These are phyloP conservation scores for Podaxis pistillaris DNA, from an alignment of 768 basidiomycete genomes.

Conservation along the genomic window DNA sequence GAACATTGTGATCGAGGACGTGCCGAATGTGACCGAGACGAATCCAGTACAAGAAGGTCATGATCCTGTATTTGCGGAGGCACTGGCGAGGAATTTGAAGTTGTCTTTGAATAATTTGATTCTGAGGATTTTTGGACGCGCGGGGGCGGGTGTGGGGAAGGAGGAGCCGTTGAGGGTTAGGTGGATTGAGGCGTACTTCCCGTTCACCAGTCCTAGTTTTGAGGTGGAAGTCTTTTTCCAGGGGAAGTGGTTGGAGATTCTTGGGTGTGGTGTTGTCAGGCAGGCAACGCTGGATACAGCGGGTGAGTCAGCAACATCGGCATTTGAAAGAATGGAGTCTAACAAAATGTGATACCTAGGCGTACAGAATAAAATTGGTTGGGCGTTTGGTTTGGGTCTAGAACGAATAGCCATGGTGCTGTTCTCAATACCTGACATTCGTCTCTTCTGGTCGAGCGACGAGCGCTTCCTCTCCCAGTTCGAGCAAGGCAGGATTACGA, in stretches of 20 bases:
- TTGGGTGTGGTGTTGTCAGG: constrained; percentile 89
- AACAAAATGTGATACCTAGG: constrained; percentile 38
- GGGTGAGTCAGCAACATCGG: constrained; percentile 48
- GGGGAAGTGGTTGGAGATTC: constrained; percentile 95
- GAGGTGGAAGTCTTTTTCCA: constrained; percentile 97
- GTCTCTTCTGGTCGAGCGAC: constrained; percentile 95
- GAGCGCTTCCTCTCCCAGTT: constrained; percentile 88
- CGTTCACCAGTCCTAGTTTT: constrained; percentile 96
- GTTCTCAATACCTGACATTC: constrained; percentile 95
- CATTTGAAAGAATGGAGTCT: constrained; percentile 20
- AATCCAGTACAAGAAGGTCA: constrained; percentile 85
- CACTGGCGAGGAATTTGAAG: constrained; percentile 85
- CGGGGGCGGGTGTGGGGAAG: constrained; percentile 39
- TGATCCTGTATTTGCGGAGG: constrained; percentile 66
- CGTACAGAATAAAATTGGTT: constrained; percentile 82
- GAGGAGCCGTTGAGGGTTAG: constrained; percentile 81
- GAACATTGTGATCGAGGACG: constrained; percentile 86
- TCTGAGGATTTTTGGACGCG: constrained; percentile 74
- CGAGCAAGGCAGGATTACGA: constrained; percentile 65
- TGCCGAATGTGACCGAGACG: constrained; percentile 63
- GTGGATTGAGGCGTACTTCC: constrained; percentile 98
- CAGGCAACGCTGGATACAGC: constrained; percentile 88
- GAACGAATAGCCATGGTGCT: constrained; percentile 98
- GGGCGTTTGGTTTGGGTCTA: constrained; percentile 97
- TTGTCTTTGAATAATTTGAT: constrained; percentile 86